These are phyloP conservation scores for Rhododendron ovatum DNA, from an alignment of 148 eudicot species.

Conservation along the genomic window DNA sequence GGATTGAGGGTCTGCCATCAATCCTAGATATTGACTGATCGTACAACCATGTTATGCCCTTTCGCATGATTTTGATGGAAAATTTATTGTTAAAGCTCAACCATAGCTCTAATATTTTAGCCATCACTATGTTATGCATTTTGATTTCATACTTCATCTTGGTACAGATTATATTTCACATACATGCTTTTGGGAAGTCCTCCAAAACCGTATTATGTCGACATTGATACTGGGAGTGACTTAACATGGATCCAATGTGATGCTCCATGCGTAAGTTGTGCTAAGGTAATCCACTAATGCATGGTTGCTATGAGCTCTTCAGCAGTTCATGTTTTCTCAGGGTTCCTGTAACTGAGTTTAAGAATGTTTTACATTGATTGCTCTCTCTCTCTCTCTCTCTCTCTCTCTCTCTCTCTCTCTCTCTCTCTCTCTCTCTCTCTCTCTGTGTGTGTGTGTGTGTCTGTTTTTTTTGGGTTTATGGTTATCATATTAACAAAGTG, in stretches of 20 bases:
- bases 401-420: not conserved
- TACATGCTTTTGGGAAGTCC: constrained; percentile 46
- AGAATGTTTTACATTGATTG: not conserved
- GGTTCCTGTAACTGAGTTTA: not conserved
- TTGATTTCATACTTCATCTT: not conserved
- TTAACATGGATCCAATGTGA: constrained; percentile 71
- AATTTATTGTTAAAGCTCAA: not conserved
- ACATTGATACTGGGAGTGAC: constrained; percentile 69
- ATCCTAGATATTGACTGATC: not conserved
- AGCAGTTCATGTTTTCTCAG: not conserved
- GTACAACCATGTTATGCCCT: not conserved
- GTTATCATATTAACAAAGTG: not conserved
- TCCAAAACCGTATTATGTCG: constrained; percentile 55
- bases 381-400: not conserved
- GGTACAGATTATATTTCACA: constrained; percentile 48
- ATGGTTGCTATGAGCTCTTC: not conserved
- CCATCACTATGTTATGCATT: not conserved
- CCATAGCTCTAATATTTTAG: not conserved
- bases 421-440: not conserved
- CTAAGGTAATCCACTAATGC: constrained; percentile 36
- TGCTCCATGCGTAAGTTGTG: constrained; percentile 66
- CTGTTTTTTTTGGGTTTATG: not conserved
- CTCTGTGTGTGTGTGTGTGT: too few relatives aligned
- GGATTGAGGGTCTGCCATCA: not conserved
- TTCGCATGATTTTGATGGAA: not conserved